Conservation (phyloP, 148 eudicot species). For the Persicaria maculosa region DNA sequence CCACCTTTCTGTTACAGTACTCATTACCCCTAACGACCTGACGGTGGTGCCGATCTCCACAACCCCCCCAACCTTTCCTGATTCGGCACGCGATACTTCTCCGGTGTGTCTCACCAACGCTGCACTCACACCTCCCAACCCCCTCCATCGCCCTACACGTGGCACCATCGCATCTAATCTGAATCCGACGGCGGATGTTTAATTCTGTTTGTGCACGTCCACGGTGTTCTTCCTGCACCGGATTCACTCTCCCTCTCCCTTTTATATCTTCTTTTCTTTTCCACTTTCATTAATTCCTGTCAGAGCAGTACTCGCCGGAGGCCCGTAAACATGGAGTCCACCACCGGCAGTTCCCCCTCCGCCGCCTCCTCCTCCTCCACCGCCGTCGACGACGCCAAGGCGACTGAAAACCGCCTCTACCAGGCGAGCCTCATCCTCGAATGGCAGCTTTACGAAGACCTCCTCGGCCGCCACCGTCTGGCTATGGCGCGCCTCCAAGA, state of each 20-base stretch:
- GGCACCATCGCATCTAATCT: neutral
- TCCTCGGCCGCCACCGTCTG: constrained; percentile 46
- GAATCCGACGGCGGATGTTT: neutral
- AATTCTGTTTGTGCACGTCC: neutral
- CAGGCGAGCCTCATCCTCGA: constrained; percentile 48
- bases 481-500: constrained; percentile 51
- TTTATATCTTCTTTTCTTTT: neutral
- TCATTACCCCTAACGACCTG: constrained; percentile 10
- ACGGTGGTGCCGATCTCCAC: neutral
- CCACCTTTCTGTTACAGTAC: constrained; percentile 6
- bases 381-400: constrained; percentile 9
- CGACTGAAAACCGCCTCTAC: constrained; percentile 30
- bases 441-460: constrained; percentile 50
- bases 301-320: neutral
- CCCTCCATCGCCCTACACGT: constrained; percentile 13
- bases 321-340: neutral
- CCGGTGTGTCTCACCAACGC: neutral
- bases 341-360: constrained; percentile 1
- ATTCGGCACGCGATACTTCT: constrained; percentile 9
- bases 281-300: neutral
- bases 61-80: constrained; percentile 9
- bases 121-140: neutral
- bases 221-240: neutral
- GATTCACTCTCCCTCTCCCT: neutral
- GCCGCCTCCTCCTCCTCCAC: constrained; percentile 27